Evolutionary conservation across 2,329 filamentous ascomycete genomes (phyloP).

Genomic region (Ophiostoma ips): DNA sequence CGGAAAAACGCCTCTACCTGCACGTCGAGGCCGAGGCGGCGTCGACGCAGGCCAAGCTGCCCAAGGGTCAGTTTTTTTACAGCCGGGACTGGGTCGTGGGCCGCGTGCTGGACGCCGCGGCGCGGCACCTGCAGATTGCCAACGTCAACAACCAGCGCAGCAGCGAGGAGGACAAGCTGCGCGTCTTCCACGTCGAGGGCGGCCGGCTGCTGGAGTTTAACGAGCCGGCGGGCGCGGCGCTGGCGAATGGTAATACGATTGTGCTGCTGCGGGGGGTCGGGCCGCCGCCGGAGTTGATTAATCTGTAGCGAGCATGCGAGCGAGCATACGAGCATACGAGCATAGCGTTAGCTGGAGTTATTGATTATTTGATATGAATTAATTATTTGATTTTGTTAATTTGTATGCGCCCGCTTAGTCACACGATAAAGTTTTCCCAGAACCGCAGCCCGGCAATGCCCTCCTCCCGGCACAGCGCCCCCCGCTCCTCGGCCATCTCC

Average conservation of each 20-base stretch:
- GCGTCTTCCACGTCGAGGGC: conserved; percentile 87
- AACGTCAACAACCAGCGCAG: conserved; percentile 71
- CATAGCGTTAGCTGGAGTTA: too few relatives aligned
- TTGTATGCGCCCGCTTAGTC: too few relatives aligned
- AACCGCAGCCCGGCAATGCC: conserved; percentile 82
- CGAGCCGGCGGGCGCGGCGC: conserved; percentile 63
- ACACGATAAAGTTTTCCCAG: conserved; percentile 62
- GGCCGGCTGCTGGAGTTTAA: conserved; percentile 75
- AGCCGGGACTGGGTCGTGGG: conserved; percentile 83
- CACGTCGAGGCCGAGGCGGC: conserved; percentile 82
- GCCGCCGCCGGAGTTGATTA: conserved; percentile 59
- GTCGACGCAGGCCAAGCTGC: conserved; percentile 70
- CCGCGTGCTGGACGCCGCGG: conserved; percentile 63
- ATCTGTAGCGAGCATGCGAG: conserved; percentile 22
- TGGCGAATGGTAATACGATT: conserved; percentile 77
- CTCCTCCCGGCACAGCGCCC: conserved; percentile 78
- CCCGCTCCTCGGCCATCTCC: conserved; percentile 91
- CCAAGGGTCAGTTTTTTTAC: conserved; percentile 70
- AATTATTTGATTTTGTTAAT: too few relatives aligned
- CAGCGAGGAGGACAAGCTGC: conserved; percentile 63
- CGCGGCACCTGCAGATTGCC: conserved; percentile 61
- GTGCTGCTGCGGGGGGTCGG: conserved; percentile 78
- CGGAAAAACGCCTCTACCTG: conserved; percentile 79
- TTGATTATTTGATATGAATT: too few relatives aligned
- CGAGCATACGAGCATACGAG: too few relatives aligned